phyloP scores from a whole-genome alignment of 2,329 filamentous ascomycete species.

The Trichoderma guizhouense region DNA sequence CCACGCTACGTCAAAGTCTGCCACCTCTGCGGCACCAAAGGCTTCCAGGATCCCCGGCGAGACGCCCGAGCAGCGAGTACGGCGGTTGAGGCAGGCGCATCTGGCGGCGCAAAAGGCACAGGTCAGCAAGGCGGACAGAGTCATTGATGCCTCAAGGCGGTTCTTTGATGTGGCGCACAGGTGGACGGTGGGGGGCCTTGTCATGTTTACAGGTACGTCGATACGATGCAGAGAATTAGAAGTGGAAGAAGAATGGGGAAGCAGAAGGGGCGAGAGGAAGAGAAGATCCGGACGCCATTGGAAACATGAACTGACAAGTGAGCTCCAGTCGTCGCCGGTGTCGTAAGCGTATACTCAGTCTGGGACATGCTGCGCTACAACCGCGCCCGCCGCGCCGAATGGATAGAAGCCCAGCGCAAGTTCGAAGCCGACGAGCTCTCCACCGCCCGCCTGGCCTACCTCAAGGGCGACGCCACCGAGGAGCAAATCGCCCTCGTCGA shows the following conservation, averaged over 20 bases:
- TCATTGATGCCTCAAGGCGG: constrained; percentile 47
- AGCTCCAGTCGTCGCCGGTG: constrained; percentile 48
- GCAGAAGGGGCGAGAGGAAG: neutral
- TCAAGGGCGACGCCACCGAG: constrained; percentile 54
- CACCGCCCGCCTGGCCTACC: constrained; percentile 57
- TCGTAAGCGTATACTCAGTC: constrained; percentile 57
- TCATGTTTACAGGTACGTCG: constrained; percentile 53
- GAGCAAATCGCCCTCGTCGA: constrained; percentile 57
- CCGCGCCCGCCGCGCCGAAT: constrained; percentile 57
- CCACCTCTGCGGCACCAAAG: constrained; percentile 28
- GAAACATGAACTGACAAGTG: neutral
- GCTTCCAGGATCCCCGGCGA: constrained; percentile 44
- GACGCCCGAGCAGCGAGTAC: constrained; percentile 67
- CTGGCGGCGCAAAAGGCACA: constrained; percentile 61
- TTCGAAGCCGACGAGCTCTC: constrained; percentile 54
- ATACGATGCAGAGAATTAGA: neutral
- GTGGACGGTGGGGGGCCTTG: constrained; percentile 51
- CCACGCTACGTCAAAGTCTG: constrained; percentile 64
- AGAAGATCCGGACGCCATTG: neutral
- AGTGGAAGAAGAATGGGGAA: neutral
- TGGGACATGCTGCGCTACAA: constrained; percentile 61
- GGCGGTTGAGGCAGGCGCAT: constrained; percentile 64
- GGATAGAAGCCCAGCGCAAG: constrained; percentile 52
- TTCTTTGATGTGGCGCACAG: constrained; percentile 56
- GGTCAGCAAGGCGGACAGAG: constrained; percentile 49